Conservation (phyloP, 495 filamentous ascomycete species). For the Delitschia confertaspora region DNA sequence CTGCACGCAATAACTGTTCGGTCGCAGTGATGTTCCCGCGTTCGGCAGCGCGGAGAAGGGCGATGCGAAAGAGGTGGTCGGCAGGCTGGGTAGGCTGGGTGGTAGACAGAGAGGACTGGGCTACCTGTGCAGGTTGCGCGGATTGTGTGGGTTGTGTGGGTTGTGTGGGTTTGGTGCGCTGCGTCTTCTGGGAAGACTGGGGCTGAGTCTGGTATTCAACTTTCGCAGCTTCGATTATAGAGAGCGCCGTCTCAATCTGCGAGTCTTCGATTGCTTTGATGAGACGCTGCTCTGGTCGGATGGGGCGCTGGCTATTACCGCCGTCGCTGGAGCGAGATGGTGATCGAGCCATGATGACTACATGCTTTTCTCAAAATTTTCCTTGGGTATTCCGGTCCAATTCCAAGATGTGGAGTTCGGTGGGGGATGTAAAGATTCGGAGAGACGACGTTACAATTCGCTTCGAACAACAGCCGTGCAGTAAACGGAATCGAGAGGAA, state of each 20-base stretch:
- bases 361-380: constrained; percentile 3
- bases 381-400: background rate
- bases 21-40: constrained; percentile 39
- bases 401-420: no score
- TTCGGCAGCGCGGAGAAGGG: constrained; percentile 44
- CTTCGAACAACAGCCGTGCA: no score
- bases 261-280: constrained; percentile 44
- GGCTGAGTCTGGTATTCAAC: no score
- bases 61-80: constrained; percentile 46
- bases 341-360: constrained; percentile 22
- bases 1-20: constrained; percentile 40
- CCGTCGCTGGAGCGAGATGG: constrained; percentile 27
- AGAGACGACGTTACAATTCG: no score
- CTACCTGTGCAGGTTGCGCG: no score
- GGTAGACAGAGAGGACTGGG: no score
- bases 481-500: no score
- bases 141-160: no score
- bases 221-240: constrained; percentile 37
- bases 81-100: constrained; percentile 41
- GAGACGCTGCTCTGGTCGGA: constrained; percentile 46
- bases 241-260: constrained; percentile 31
- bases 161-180: no score
- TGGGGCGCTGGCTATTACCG: constrained; percentile 18
- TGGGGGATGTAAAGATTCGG: no score
- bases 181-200: no score